Conservation (phyloP, 2,329 filamentous ascomycete genomes). For the Zasmidium cellare region DNA sequence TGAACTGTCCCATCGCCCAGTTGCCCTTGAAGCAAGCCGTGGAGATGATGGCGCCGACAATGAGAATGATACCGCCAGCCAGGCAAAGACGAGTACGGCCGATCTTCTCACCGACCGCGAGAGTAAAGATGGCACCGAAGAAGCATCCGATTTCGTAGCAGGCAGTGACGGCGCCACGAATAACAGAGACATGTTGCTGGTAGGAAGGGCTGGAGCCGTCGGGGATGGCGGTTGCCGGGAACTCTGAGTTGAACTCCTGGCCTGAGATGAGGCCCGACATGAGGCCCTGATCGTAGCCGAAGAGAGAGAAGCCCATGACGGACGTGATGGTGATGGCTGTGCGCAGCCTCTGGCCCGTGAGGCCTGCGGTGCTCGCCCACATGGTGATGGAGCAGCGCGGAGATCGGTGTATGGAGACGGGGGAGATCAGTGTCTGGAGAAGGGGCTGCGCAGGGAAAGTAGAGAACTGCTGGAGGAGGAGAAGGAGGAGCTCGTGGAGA, state of each 20-base stretch:
- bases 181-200: background rate
- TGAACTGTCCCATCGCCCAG: slow-evolving; percentile 43
- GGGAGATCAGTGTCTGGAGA: too few species aligned
- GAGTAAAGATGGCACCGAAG: slow-evolving; percentile 52
- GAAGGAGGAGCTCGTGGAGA: too few species aligned
- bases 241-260: background rate
- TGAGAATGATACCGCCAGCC: slow-evolving; percentile 49
- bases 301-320: background rate
- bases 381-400: background rate
- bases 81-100: slow-evolving; percentile 51
- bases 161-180: slow-evolving; percentile 47
- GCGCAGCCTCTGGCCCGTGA: background rate
- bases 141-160: slow-evolving; percentile 64
- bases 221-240: background rate
- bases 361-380: background rate
- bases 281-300: background rate
- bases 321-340: background rate
- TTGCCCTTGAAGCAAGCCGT: slow-evolving; percentile 15
- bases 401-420: background rate
- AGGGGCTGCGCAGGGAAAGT: too few species aligned
- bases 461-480: too few species aligned
- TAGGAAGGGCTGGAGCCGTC: background rate
- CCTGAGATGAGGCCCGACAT: background rate
- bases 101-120: slow-evolving; percentile 48
- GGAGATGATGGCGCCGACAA: slow-evolving; percentile 43